phyloP scores from a whole-genome alignment of 306 rosid genomes.

The Glycyrrhiza uralensis region DNA sequence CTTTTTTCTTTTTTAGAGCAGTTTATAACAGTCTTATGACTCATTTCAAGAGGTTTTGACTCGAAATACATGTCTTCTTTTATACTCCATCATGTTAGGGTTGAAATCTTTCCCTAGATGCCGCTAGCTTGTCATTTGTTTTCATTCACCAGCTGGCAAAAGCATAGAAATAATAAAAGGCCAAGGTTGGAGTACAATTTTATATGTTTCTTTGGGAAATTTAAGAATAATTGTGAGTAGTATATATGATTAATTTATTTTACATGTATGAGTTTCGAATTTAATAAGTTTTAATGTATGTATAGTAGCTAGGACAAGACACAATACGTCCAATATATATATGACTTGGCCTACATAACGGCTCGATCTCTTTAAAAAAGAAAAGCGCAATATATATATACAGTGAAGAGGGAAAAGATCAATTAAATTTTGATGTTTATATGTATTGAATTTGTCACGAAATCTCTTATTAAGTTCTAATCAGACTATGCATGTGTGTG shows the following conservation, averaged over 20 bases:
- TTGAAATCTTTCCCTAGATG: constrained; percentile 11
- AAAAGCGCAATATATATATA: too few relatives aligned
- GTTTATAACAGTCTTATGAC: constrained; percentile 9
- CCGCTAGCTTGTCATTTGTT: constrained; percentile 14
- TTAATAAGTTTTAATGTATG: not conserved
- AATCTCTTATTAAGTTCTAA: too few relatives aligned
- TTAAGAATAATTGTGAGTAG: not conserved
- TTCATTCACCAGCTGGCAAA: constrained; percentile 19
- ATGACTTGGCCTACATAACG: not conserved
- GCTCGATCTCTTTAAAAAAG: too few relatives aligned
- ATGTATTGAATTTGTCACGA: too few relatives aligned
- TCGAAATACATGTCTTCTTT: not conserved
- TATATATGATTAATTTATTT: not conserved
- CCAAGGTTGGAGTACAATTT: not conserved
- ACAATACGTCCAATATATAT: not conserved
- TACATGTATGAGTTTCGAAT: not conserved
- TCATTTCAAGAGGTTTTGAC: constrained; percentile 28
- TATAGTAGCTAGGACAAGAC: not conserved
- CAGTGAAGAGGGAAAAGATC: too few relatives aligned
- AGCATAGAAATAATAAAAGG: not conserved
- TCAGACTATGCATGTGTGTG: too few relatives aligned
- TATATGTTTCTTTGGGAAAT: not conserved
- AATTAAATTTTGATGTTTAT: too few relatives aligned
- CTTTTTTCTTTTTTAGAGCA: not conserved
- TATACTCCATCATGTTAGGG: not conserved